phyloP scores from a whole-genome alignment of 2,329 filamentous ascomycete genomes.

The Fusarium tricinctum region DNA sequence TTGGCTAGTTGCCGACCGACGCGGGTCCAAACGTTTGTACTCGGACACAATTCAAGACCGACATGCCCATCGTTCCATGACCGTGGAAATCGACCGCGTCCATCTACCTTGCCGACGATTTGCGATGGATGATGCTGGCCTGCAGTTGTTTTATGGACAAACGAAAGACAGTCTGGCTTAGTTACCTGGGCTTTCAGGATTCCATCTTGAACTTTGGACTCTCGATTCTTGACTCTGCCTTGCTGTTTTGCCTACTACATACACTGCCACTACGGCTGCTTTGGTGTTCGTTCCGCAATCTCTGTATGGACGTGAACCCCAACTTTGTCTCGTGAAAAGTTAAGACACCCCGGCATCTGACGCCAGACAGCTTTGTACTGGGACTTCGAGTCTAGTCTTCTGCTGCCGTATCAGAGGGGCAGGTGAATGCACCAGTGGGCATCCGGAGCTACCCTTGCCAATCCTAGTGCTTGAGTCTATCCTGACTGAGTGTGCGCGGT shows the following conservation, averaged over 20 bases:
- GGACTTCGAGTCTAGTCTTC: conserved; percentile 26
- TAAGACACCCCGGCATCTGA: conserved; percentile 14
- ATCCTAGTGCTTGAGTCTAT: conserved; percentile 33
- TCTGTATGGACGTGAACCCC: conserved; percentile 23
- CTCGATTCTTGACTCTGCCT: conserved; percentile 15
- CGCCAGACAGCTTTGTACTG: conserved; percentile 18
- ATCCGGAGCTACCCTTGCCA: conserved; percentile 35
- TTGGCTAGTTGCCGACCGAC: conserved; percentile 18
- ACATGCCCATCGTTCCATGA: conserved; percentile 29
- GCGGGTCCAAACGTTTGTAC: conserved; percentile 18
- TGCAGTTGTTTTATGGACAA: conserved; percentile 26
- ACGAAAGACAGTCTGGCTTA: conserved; percentile 34
- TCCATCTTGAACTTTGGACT: conserved; percentile 17
- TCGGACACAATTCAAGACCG: conserved; percentile 23
- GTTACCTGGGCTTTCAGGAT: conserved; percentile 19
- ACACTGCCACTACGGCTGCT: conserved; percentile 17
- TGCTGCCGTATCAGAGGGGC: conserved; percentile 32
- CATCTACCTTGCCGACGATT: conserved; percentile 17
- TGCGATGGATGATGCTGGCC: conserved; percentile 40
- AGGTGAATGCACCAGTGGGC: conserved; percentile 30
- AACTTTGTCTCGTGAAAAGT: conserved; percentile 27
- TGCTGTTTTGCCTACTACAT: conserved; percentile 17
- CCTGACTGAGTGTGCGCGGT: conserved; percentile 33
- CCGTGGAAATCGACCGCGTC: conserved; percentile 34
- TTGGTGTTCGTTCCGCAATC: conserved; percentile 15